These are phyloP conservation scores for Sordariomycetes sp. DNA, from an alignment of 2,329 filamentous ascomycete species.

Conservation along the genomic window DNA sequence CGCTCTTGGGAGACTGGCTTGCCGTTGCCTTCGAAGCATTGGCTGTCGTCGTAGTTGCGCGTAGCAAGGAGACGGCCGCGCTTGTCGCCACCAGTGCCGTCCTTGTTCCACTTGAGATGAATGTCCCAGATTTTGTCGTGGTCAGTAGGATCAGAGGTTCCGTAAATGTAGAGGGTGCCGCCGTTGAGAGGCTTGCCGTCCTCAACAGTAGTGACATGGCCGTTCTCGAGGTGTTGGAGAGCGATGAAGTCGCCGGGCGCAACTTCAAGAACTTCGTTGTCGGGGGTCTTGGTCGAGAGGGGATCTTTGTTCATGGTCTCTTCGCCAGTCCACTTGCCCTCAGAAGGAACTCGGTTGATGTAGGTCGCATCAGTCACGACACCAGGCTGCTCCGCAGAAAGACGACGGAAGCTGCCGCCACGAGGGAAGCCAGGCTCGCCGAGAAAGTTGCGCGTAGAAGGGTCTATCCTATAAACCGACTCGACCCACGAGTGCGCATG, in stretches of 20 bases:
- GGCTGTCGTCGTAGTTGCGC: slow-evolving; percentile 80
- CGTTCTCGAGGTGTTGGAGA: slow-evolving; percentile 64
- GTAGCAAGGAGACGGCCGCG: slow-evolving; percentile 68
- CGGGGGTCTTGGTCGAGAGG: slow-evolving; percentile 31
- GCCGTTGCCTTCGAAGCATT: slow-evolving; percentile 74
- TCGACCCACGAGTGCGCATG: slow-evolving; percentile 77
- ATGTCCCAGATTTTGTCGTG: slow-evolving; percentile 50
- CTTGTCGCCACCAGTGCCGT: slow-evolving; percentile 72
- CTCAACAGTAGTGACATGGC: slow-evolving; percentile 57
- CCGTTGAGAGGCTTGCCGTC: slow-evolving; percentile 55
- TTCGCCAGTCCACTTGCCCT: slow-evolving; percentile 53
- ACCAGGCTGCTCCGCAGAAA: slow-evolving; percentile 28
- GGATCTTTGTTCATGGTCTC: slow-evolving; percentile 38
- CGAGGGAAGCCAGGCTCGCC: slow-evolving; percentile 57
- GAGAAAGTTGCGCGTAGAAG: slow-evolving; percentile 55
- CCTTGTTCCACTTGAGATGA: slow-evolving; percentile 66
- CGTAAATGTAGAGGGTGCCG: slow-evolving; percentile 69
- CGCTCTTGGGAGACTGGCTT: slow-evolving; percentile 44
- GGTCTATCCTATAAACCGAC: slow-evolving; percentile 58
- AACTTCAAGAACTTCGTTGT: slow-evolving; percentile 54
- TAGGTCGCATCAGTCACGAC: slow-evolving; percentile 32
- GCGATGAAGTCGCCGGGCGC: slow-evolving; percentile 55
- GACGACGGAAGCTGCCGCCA: slow-evolving; percentile 39
- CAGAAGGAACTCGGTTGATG: slow-evolving; percentile 50
- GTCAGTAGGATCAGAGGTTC: slow-evolving; percentile 49